Evolutionary conservation across 2,329 filamentous ascomycete species (phyloP), one percentile per base, ranked within the genome.

Genomic region (Alternaria sp.): DNA sequence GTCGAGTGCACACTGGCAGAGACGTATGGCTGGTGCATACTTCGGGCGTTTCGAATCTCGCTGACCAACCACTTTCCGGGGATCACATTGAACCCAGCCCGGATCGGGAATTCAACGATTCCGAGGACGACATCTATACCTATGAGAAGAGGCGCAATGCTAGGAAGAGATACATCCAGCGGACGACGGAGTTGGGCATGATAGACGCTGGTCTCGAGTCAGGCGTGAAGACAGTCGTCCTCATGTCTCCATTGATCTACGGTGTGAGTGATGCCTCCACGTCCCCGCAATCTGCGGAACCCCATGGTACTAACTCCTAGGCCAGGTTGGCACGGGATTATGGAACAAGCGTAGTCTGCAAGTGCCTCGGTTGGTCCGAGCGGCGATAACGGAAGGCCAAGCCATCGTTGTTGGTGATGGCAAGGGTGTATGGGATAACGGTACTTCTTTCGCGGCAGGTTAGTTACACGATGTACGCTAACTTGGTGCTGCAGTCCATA

Each of bases 261-360:
- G 38, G 49, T 24, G 49, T 52, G 49, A 52, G 49, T 20, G 16
- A 18, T 4, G n/a, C 26, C 49, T 52, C 38, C 36, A 18, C 26
- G 38, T 52, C 26, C 38, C 36, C 34, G n/a, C 36, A 39, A 42
- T 42, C 49, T 42, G 38, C n/a, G 38, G 18, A 8, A 12, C 38
- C 38, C n/a, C 38, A 30, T 18, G 18, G 16, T 43, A 41, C n/a
- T 42, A 20, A 52, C 24, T 43, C 6, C 9, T 41, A 5, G 24
- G 26, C 24, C 26, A 52, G 38, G 24, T 42, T 34, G 49, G 49
- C 38, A 43, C 38, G 9, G 49, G 26, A 24, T 52, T 52, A n/a
- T 52, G 36, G 38, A 52, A 52, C 38, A 52, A 52, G 49, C 49
- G 49, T 34, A 52, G 38, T 52, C 36, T 52, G 38, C 49, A 52